These are phyloP conservation scores for Porogramme epimiltina DNA, from an alignment of 1,284 basidiomycete genomes.

Conservation along the genomic window DNA sequence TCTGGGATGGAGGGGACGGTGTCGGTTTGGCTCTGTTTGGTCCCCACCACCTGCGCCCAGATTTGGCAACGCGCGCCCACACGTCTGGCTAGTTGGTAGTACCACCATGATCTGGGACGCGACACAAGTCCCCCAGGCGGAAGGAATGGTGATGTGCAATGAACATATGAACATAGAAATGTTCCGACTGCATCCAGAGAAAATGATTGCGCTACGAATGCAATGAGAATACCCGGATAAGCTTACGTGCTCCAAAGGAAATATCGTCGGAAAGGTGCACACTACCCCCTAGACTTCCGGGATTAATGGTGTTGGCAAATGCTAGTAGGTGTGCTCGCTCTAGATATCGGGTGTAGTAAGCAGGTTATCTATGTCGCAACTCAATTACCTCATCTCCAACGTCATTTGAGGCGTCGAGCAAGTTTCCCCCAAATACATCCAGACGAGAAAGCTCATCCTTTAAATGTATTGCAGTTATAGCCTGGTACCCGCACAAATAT, in stretches of 20 bases:
- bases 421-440: slow-evolving; percentile 70
- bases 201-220: slow-evolving; percentile 81
- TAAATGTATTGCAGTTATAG: too few relatives aligned
- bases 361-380: slow-evolving; percentile 13
- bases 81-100: too few relatives aligned
- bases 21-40: too few relatives aligned
- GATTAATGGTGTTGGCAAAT: too few relatives aligned
- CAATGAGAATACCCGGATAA: slow-evolving; percentile 80
- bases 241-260: slow-evolving; percentile 78
- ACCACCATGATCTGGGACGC: slow-evolving; percentile 82
- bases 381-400: too few relatives aligned
- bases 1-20: too few relatives aligned
- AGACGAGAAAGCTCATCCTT: slow-evolving; percentile 54
- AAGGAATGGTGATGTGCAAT: slow-evolving; percentile 58
- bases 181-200: slow-evolving; percentile 81
- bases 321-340: slow-evolving; percentile 73
- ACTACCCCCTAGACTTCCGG: too few relatives aligned
- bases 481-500: slow-evolving; percentile 81
- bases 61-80: too few relatives aligned
- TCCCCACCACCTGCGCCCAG: too few relatives aligned
- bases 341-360: slow-evolving; percentile 87
- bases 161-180: slow-evolving; percentile 72
- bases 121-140: slow-evolving; percentile 74
- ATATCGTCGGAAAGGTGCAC: slow-evolving; percentile 86
- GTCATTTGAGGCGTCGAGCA: slow-evolving; percentile 68